Evolutionary conservation across 2,329 filamentous ascomycete species (phyloP).

Genomic region (Cladosporium sp.): DNA sequence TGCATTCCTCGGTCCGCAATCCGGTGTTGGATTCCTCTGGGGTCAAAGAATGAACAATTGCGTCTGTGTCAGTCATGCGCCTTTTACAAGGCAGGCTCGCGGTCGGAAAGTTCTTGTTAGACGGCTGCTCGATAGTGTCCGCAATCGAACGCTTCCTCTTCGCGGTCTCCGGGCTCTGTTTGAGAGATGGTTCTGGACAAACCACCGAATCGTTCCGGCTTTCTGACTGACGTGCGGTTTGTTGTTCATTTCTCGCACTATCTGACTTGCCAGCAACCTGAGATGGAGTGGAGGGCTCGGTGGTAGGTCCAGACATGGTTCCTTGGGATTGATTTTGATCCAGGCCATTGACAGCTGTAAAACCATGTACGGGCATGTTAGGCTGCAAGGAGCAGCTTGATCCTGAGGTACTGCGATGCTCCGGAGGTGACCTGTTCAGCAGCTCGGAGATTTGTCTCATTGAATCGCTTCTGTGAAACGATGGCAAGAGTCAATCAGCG

Average conservation of each 20-base stretch:
- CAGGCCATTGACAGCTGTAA: conserved; percentile 8
- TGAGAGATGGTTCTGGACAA: conserved; percentile 3
- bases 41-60: not conserved
- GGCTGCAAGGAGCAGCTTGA: not conserved
- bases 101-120: not conserved
- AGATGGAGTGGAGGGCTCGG: not conserved
- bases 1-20: too few species aligned
- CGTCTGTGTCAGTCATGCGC: conserved; percentile 3
- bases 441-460: conserved; percentile 9
- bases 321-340: not conserved
- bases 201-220: conserved; percentile 8
- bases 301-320: not conserved
- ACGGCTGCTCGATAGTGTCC: not conserved
- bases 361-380: conserved; percentile 5
- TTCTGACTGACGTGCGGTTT: too few species aligned
- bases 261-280: not conserved
- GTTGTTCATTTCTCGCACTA: too few species aligned
- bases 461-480: not conserved
- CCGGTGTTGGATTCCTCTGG: not conserved
- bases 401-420: conserved; percentile 1
- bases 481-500: not conserved
- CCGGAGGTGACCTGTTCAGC: conserved; percentile 7
- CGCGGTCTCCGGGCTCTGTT: conserved; percentile 10
- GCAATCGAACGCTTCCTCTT: conserved; percentile 8
- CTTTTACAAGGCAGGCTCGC: conserved; percentile 1